Conservation (phyloP, 78 protist species). For the Dictyostelium citrinum region DNA sequence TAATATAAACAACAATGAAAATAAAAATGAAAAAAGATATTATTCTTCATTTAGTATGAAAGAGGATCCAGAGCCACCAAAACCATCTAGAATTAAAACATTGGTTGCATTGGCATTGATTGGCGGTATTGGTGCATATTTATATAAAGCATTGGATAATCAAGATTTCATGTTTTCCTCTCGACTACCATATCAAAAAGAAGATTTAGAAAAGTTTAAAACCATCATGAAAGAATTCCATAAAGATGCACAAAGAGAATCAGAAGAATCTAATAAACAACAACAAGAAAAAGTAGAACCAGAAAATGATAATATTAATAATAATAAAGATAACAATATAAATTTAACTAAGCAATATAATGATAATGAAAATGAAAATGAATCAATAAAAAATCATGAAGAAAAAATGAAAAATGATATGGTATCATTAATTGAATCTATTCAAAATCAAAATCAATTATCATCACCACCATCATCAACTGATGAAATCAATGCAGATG, state of each 20-base stretch:
- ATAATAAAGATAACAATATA: background rate
- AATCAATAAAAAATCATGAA: background rate
- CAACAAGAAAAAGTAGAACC: background rate
- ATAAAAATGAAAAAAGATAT: background rate
- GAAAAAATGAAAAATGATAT: background rate
- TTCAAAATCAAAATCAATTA: background rate
- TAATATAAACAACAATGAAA: background rate
- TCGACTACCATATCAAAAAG: background rate
- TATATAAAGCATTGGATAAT: conserved; percentile 12
- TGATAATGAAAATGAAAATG: background rate
- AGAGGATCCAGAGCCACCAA: background rate
- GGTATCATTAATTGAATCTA: background rate
- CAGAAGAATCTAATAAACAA: background rate
- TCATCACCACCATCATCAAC: background rate
- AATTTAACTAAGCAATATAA: background rate
- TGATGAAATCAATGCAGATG: conserved; percentile 15
- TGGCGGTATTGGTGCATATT: background rate
- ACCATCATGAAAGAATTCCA: background rate
- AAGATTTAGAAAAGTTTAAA: background rate
- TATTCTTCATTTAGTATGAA: conserved; percentile 16
- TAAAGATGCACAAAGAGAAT: background rate
- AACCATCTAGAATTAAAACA: background rate
- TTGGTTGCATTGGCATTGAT: background rate
- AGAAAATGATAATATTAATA: too few relatives aligned
- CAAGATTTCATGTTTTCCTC: conserved; percentile 43